Percentiles rank a stretch among this genome's conserved stretches.
Evolutionary conservation across 352 stramenopile species (phyloP).

Genomic region (Globisporangium nagaii): DNA sequence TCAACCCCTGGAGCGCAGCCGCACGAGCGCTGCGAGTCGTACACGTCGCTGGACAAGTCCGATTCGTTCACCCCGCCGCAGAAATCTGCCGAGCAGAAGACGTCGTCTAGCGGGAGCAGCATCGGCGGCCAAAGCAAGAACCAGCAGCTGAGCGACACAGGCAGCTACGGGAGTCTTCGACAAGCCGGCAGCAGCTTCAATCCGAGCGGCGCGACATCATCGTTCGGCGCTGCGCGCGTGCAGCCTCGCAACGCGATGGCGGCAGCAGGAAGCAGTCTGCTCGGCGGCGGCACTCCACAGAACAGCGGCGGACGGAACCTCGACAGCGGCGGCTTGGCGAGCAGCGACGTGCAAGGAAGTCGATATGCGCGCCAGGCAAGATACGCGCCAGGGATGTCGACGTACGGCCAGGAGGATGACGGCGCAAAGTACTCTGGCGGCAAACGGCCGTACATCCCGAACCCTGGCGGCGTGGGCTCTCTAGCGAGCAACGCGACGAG

Average conservation of each 20-base stretch:
- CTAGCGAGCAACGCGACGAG: constrained; percentile 11
- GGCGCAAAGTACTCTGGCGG: constrained; percentile 50
- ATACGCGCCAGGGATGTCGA: constrained; percentile 63
- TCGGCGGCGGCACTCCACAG: constrained; percentile 44
- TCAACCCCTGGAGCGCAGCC: constrained; percentile 54
- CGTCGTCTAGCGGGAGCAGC: constrained; percentile 35
- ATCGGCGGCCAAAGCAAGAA: constrained; percentile 42
- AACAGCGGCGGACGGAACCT: constrained; percentile 35
- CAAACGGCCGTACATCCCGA: constrained; percentile 42
- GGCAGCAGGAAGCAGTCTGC: constrained; percentile 57
- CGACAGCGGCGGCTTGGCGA: constrained; percentile 39
- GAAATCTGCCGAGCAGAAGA: constrained; percentile 33
- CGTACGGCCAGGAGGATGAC: constrained; percentile 44
- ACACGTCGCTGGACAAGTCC: constrained; percentile 22
- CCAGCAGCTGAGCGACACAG: constrained; percentile 45
- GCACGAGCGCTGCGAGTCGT: constrained; percentile 34
- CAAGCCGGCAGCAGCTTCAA: constrained; percentile 15
- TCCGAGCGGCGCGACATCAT: constrained; percentile 2
- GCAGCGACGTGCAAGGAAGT: constrained; percentile 50
- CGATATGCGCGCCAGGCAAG: constrained; percentile 75
- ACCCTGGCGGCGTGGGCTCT: constrained; percentile 13
- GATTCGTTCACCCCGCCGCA: constrained; percentile 58
- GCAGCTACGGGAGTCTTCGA: constrained; percentile 35
- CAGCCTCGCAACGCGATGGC: constrained; percentile 68
- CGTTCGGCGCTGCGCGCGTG: constrained; percentile 39